Percentiles rank a stretch among this genome's conserved stretches.
Conservation (phyloP, 257 asterid genomes). For the Scutellaria barbata region DNA sequence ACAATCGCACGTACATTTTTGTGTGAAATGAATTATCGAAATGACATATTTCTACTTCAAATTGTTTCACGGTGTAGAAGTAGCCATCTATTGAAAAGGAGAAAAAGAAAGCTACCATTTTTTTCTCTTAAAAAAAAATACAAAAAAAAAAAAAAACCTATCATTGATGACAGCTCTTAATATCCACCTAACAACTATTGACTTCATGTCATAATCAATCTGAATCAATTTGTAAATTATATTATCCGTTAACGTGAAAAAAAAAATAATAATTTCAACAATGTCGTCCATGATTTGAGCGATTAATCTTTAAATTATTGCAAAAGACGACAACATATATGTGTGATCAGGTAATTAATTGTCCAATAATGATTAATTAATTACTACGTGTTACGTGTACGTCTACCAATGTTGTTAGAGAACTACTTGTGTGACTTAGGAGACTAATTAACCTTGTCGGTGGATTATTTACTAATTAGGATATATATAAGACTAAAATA, state of each 20-base stretch:
- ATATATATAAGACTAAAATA: neutral
- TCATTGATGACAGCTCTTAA: slow-evolving; percentile 34
- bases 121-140: neutral
- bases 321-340: neutral
- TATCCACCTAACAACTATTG: slow-evolving; percentile 35
- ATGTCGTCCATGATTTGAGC: slow-evolving; percentile 8
- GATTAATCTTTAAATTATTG: neutral
- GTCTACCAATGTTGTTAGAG: neutral
- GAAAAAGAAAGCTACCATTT: no score
- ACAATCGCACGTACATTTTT: no score
- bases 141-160: neutral
- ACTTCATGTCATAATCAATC: slow-evolving; percentile 31
- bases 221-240: slow-evolving; percentile 20
- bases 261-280: neutral
- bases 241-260: slow-evolving; percentile 7
- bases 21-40: no score
- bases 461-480: slow-evolving; percentile 25
- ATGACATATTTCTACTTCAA: no score
- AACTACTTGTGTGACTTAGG: neutral
- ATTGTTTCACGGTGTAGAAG: no score
- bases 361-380: no score
- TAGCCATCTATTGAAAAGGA: no score
- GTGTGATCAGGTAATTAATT: neutral
- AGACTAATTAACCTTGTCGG: slow-evolving; percentile 25
- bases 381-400: neutral